A percentile compares a stretch with the other conserved stretches of the same genome.
Evolutionary conservation across 768 basidiomycete species (phyloP).

Genomic region (Boletus sp.): DNA sequence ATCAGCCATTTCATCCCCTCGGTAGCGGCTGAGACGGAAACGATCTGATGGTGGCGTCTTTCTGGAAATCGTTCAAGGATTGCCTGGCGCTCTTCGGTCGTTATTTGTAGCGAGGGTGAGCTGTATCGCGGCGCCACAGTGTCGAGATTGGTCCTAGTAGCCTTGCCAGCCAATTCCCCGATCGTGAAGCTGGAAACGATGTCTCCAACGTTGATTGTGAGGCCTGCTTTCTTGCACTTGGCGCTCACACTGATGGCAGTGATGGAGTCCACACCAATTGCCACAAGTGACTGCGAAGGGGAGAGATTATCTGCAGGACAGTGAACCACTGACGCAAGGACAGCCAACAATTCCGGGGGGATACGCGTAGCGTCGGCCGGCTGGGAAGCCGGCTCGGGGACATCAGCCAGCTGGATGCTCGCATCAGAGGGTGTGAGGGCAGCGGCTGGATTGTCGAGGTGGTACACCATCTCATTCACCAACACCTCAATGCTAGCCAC

Average conservation of each 20-base stretch:
- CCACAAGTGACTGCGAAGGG: slow-evolving; percentile 35
- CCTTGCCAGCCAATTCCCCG: slow-evolving; percentile 23
- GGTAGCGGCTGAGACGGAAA: slow-evolving; percentile 21
- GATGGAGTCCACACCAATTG: slow-evolving; percentile 50
- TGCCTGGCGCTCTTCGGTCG: slow-evolving; percentile 12
- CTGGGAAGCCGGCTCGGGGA: neutral
- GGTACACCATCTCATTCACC: slow-evolving; percentile 20
- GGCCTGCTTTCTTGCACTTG: slow-evolving; percentile 38
- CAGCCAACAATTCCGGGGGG: slow-evolving; percentile 7
- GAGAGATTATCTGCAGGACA: slow-evolving; percentile 31
- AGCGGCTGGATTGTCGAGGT: slow-evolving; percentile 15
- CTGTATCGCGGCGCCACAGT: neutral
- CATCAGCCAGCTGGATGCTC: neutral
- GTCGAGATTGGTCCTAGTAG: neutral
- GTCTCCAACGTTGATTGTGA: slow-evolving; percentile 36
- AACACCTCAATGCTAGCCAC: slow-evolving; percentile 20
- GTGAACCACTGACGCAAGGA: slow-evolving; percentile 21
- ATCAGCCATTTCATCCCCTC: slow-evolving; percentile 38
- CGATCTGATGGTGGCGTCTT: slow-evolving; percentile 9
- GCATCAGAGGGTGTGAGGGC: neutral
- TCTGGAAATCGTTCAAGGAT: slow-evolving; percentile 17
- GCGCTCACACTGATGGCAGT: slow-evolving; percentile 45
- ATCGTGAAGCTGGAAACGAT: slow-evolving; percentile 42
- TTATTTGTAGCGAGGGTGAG: neutral
- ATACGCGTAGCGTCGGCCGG: neutral